Percentiles rank a stretch among this genome's conserved stretches.
Conservation (phyloP, 768 basidiomycete species). For the Lactifluus subvellereus region DNA sequence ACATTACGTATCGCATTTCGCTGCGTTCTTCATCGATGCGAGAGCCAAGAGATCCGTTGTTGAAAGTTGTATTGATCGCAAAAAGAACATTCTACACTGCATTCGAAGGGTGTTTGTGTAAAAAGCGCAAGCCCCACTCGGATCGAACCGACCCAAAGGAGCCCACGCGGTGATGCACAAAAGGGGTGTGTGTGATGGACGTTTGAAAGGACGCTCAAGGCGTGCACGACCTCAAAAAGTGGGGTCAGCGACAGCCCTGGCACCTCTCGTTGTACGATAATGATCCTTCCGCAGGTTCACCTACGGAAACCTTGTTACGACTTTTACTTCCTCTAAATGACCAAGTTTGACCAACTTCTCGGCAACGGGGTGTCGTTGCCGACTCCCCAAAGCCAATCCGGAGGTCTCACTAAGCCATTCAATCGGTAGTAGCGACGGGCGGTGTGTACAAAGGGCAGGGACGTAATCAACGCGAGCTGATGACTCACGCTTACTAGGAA, state of each 20-base stretch:
- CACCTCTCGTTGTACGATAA: too few species aligned
- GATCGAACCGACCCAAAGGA: too few species aligned
- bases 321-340: too few species aligned
- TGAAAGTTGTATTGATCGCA: constrained; percentile 28
- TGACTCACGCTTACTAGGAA: background rate
- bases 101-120: constrained; percentile 24
- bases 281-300: too few species aligned
- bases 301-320: too few species aligned
- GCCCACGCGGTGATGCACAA: too few species aligned
- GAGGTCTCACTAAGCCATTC: background rate
- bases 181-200: too few species aligned
- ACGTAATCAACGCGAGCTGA: background rate
- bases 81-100: constrained; percentile 24
- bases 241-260: too few species aligned
- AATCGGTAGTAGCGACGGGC: background rate
- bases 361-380: too few species aligned
- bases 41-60: constrained; percentile 52
- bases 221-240: too few species aligned
- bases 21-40: constrained; percentile 64
- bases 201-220: background rate
- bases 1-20: constrained; percentile 78
- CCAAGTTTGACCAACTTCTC: too few species aligned
- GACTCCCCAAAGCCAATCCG: too few species aligned
- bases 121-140: constrained; percentile 8
- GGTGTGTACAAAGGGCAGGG: background rate